Evolutionary conservation across 148 eudicot species (phyloP), one percentile per base, ranked within the genome.

Genomic region (Polygonum maritimum): DNA sequence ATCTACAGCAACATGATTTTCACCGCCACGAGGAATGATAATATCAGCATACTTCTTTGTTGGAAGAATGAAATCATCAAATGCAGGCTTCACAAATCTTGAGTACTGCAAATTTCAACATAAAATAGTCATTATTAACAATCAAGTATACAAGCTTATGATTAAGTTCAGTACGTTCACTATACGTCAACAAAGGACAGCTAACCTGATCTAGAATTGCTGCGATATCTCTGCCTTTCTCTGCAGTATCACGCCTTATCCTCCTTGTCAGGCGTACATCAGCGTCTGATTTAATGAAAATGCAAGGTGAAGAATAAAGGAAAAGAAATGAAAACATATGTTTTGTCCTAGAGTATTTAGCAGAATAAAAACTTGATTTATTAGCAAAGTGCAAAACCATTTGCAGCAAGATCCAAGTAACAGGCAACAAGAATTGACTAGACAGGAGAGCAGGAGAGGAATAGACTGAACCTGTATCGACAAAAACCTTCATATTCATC

Each of bases 401-500:
- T 26, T 26, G 31, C 31, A 26, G 31, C 31, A 26, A 26, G 31
- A 26, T 26, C 31, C 31, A 26, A 26, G 31, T 26, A 26, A 26
- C 31, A 26, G 31, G 31, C 31, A 26, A 26, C 31, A 26, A 26
- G 63, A 33, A 57, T 57, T 57, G 19, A 54, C 21, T 18, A n/a
- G 10, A 57, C 12, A 57, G 63, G 41, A 31, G 9, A 39, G 35
- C 6, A n/a, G 44, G 41, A 57, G 63, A 69, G 36, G 38, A 12
- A 69, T 69, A 21, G 16, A 65, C 36, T 35, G 71, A 71, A 95
- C 99, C 99, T 95, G 99, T 92, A 92, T 95, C 99, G 48, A 95
- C 97, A 87, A 95, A 95, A 73, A 95, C 92, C 88, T 92, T 95
- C 98, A 95, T 95, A 87, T 88, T 95, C 97, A 95, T 88, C 80